These are phyloP conservation scores for Mycena pura DNA, from an alignment of 768 basidiomycete genomes.

Conservation along the genomic window DNA sequence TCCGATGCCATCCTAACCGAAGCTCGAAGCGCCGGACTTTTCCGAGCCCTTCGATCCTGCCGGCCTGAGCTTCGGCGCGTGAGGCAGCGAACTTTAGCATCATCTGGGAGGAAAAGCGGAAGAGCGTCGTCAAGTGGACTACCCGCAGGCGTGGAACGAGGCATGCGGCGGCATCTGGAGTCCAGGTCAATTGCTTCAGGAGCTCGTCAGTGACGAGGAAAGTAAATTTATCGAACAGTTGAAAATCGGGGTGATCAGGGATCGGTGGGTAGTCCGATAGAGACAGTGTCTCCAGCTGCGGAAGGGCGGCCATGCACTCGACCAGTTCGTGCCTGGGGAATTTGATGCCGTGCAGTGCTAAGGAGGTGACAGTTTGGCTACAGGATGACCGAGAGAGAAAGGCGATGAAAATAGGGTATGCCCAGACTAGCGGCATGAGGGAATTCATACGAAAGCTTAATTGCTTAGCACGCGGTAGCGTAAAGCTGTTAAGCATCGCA, in stretches of 20 bases:
- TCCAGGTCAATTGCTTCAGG: not conserved
- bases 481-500: not conserved
- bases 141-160: constrained; percentile 5
- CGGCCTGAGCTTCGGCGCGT: not conserved
- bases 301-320: not conserved
- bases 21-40: not conserved
- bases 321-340: not conserved
- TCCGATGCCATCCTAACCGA: not conserved
- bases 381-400: constrained; percentile 3
- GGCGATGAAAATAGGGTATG: not conserved
- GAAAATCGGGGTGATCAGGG: not conserved
- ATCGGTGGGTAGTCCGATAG: not conserved
- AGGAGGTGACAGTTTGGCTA: not conserved
- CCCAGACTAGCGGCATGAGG: not conserved
- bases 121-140: not conserved
- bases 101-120: not conserved
- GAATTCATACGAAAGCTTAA: not conserved
- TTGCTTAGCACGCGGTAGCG: not conserved
- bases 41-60: too few species aligned
- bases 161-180: not conserved
- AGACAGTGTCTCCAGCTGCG: not conserved
- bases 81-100: not conserved
- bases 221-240: too few species aligned
- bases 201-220: constrained; percentile 6
- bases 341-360: not conserved